Conservation (phyloP, 768 basidiomycete genomes). For the Termitomyces sp. region DNA sequence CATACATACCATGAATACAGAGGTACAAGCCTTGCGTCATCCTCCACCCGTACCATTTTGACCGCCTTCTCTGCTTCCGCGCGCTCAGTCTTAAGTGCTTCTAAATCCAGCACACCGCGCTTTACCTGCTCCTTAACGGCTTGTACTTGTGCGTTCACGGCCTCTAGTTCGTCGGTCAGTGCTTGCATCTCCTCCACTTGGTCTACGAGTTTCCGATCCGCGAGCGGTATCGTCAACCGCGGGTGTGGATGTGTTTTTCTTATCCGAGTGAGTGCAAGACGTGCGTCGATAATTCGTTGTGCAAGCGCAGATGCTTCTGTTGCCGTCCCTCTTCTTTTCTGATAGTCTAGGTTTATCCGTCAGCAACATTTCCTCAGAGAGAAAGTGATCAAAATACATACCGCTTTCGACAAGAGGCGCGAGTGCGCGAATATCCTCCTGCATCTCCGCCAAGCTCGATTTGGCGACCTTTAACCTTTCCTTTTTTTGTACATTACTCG, state of each 20-base stretch:
- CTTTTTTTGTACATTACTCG: conserved; percentile 69
- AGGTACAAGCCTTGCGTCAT: conserved; percentile 59
- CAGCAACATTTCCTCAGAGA: background rate
- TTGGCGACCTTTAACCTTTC: conserved; percentile 62
- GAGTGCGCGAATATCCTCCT: conserved; percentile 55
- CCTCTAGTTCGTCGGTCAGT: conserved; percentile 62
- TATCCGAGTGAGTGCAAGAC: conserved; percentile 73
- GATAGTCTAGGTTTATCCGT: conserved; percentile 43
- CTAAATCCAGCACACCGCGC: conserved; percentile 46
- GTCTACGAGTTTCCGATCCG: conserved; percentile 65
- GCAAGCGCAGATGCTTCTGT: conserved; percentile 55
- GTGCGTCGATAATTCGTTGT: conserved; percentile 78
- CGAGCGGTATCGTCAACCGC: conserved; percentile 70
- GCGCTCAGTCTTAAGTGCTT: conserved; percentile 52
- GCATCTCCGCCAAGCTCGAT: conserved; percentile 51
- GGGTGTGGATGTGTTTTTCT: conserved; percentile 78
- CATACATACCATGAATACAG: conserved; percentile 66
- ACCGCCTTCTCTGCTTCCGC: conserved; percentile 71
- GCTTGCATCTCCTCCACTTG: conserved; percentile 79
- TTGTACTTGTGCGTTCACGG: conserved; percentile 43
- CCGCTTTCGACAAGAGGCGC: conserved; percentile 71
- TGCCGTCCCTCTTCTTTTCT: conserved; percentile 46
- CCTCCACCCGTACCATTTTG: conserved; percentile 49
- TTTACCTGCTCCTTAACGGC: conserved; percentile 61
- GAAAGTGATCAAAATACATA: conserved; percentile 15